These are phyloP conservation scores for Dissophora ornata DNA, from an alignment of 192 early-diverging fungal genomes.

Conservation along the genomic window DNA sequence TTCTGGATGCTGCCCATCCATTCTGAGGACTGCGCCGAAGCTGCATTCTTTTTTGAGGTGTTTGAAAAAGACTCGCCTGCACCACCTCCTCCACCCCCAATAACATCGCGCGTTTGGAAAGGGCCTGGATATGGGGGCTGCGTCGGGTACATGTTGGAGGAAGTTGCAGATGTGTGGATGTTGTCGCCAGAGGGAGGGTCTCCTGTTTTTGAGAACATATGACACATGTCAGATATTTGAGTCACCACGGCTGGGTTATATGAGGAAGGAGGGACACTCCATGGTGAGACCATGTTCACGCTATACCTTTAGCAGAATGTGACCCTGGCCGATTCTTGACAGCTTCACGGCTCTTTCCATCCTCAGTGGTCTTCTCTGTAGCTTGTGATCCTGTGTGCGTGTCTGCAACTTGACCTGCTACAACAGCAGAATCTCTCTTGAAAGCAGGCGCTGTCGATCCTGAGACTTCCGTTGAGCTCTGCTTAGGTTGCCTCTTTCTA, in stretches of 20 bases:
- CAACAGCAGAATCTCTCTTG: not conserved
- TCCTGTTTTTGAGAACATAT: constrained; percentile 1
- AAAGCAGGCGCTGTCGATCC: not conserved
- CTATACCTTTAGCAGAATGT: constrained; percentile 27
- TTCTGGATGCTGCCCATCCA: constrained; percentile 48
- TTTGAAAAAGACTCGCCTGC: constrained; percentile 1
- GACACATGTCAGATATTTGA: not conserved
- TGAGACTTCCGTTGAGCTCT: not conserved
- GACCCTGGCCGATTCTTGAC: constrained; percentile 12
- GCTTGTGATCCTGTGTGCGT: not conserved
- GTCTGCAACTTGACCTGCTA: not conserved
- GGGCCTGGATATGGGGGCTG: constrained; percentile 19
- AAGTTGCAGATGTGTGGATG: constrained; percentile 11
- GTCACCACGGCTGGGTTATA: too few species aligned
- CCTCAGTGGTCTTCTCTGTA: not conserved
- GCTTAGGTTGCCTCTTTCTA: constrained; percentile 26
- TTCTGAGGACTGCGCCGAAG: constrained; percentile 20
- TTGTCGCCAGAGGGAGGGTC: constrained; percentile 30
- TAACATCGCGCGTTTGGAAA: constrained; percentile 34
- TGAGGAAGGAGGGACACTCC: too few species aligned
- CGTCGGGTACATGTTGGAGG: constrained; percentile 20
- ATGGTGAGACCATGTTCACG: too few species aligned
- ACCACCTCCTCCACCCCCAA: constrained; percentile 25
- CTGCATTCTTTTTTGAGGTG: constrained; percentile 1
- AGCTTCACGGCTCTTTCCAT: constrained; percentile 11